Evolutionary conservation across 2,329 filamentous ascomycete species (phyloP), one percentile per base, ranked within the genome.

Genomic region (Curvularia lunata): DNA sequence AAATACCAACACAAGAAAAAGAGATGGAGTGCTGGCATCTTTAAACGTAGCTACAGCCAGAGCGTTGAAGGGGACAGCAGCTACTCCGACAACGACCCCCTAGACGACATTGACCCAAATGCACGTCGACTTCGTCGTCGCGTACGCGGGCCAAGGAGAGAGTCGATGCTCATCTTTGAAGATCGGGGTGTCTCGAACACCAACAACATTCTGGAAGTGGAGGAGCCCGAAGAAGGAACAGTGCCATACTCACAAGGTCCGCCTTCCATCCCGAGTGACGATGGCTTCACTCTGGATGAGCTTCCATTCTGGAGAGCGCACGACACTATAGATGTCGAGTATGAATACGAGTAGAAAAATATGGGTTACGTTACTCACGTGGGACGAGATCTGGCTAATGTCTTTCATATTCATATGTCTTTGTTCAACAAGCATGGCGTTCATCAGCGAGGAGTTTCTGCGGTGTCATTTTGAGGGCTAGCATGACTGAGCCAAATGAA

Each of bases 1-100:
- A 70, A 65, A 38, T 73, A 75, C 46, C 56, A 62, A 54, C 68
- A 66, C 38, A 78, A 77, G 59, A 79, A 78, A 62, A 77, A 79
- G 58, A 69, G 75, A 40, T 79, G 77, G 73, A 79, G 78, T 46
- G 68, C 72, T 21, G 75, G 78, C 8, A 68, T 75, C 42, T 80
- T 77, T 70, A 83, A 83, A 64, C 76, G 81, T 43, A 79, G 71
- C 45, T 76, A 81, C 67, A 80, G 77, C 59, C 75, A 80, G 66
- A 81, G 77, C 53, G 69, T 80, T 27, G 78, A 78, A 63, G 78
- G 77, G 50, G 78, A 81, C 49, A 75, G 75, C 52, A 79, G 77
- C 60, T 74, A 75, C 48, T 77, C 77, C 21, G 78, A 80, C 53
- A 68, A 74, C 40, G 79, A 80, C 21, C 75, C 73, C 16, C 67